A percentile compares a stretch with the other conserved stretches of the same genome.
phyloP scores from a whole-genome alignment of 495 filamentous ascomycete genomes.

The Aspergillus nidulans region DNA sequence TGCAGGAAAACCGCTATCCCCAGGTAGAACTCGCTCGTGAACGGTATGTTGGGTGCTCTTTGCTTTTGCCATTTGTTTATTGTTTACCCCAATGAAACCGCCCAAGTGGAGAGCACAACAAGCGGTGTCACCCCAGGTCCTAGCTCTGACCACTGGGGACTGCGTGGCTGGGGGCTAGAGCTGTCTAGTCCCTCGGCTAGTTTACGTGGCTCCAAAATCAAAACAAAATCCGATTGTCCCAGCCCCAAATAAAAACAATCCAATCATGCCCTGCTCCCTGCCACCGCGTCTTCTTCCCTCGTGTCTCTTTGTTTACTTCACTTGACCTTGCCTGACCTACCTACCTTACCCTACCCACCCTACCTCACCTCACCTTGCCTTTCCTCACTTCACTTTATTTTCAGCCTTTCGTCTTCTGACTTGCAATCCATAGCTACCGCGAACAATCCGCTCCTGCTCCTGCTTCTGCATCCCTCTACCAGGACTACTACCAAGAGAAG shows the following conservation, averaged over 20 bases:
- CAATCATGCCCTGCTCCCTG: slow-evolving; percentile 15
- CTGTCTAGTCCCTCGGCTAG: slow-evolving; percentile 31
- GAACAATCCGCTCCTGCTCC: slow-evolving; percentile 28
- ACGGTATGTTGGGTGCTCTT: slow-evolving; percentile 32
- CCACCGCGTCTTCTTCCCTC: slow-evolving; percentile 9
- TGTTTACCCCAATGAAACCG: slow-evolving; percentile 13
- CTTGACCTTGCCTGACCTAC: slow-evolving; percentile 20
- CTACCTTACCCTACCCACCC: not conserved
- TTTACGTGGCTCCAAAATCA: slow-evolving; percentile 39
- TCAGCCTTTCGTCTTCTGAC: no score
- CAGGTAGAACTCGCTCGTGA: slow-evolving; percentile 55
- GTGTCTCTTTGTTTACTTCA: slow-evolving; percentile 20
- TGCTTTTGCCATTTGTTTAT: slow-evolving; percentile 14
- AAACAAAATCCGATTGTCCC: slow-evolving; percentile 20
- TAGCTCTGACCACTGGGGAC: not conserved
- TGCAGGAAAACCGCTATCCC: slow-evolving; percentile 24
- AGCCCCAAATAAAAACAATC: slow-evolving; percentile 17
- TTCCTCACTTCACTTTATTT: not conserved
- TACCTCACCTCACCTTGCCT: slow-evolving; percentile 11
- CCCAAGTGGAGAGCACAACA: slow-evolving; percentile 22
- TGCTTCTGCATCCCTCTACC: slow-evolving; percentile 43
- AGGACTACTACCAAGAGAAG: slow-evolving; percentile 51
- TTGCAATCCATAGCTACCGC: slow-evolving; percentile 46
- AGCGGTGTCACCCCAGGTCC: slow-evolving; percentile 24
- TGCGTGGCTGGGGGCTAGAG: slow-evolving; percentile 25